phyloP scores from a whole-genome alignment of 116 monocot genomes.

The Papilionanthe hybrid region DNA sequence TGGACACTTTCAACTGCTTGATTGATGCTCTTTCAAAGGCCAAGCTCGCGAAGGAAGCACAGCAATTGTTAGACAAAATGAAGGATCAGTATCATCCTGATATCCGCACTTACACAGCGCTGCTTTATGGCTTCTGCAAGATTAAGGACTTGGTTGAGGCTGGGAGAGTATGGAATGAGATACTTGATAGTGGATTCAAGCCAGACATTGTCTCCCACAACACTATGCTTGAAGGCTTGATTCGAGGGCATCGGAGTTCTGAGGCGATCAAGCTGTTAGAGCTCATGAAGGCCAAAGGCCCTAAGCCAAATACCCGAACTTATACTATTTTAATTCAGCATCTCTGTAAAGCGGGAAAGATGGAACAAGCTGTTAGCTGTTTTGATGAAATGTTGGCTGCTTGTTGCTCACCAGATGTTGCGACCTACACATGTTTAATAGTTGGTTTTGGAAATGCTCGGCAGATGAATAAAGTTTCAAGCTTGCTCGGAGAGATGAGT shows the following conservation, averaged over 20 bases:
- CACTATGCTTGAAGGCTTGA: constrained; percentile 70
- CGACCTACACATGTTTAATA: constrained; percentile 79
- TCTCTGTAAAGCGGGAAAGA: constrained; percentile 67
- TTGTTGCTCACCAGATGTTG: constrained; percentile 43
- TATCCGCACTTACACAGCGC: constrained; percentile 51
- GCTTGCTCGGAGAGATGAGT: constrained; percentile 61
- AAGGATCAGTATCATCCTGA: constrained; percentile 40
- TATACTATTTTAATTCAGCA: constrained; percentile 63
- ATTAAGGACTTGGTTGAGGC: constrained; percentile 72
- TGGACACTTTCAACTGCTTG: constrained; percentile 63
- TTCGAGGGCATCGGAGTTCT: constrained; percentile 52
- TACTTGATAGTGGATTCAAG: constrained; percentile 61
- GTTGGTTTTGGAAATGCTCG: constrained; percentile 66
- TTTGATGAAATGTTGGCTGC: constrained; percentile 64
- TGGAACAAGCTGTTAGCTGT: constrained; percentile 57
- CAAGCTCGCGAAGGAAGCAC: constrained; percentile 76
- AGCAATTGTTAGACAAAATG: constrained; percentile 60
- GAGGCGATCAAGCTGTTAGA: constrained; percentile 85
- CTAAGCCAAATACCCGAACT: constrained; percentile 47
- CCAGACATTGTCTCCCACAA: constrained; percentile 71
- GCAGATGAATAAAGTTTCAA: constrained; percentile 56
- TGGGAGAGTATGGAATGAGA: constrained; percentile 84
- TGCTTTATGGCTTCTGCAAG: constrained; percentile 71
- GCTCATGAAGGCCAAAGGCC: constrained; percentile 93
- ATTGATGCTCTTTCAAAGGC: constrained; percentile 48